phyloP scores from a whole-genome alignment of 2,329 filamentous ascomycete species.

The Leptographium wingfieldii region DNA sequence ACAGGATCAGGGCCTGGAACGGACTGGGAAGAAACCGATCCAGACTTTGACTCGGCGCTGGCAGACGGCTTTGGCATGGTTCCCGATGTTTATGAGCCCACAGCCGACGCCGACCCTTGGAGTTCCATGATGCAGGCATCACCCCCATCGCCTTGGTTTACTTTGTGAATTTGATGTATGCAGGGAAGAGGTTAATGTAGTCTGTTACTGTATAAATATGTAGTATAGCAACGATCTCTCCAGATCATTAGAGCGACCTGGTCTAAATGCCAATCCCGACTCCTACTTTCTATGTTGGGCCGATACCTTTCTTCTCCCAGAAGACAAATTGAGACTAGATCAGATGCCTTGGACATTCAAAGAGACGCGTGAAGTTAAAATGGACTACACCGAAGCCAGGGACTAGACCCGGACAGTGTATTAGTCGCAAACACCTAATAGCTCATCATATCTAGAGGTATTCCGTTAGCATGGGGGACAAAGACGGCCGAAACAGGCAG shows the following conservation, averaged over 20 bases:
- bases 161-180: slow-evolving; percentile 1
- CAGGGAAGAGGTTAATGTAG: background rate
- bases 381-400: background rate
- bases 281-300: background rate
- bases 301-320: background rate
- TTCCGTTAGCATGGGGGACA: background rate
- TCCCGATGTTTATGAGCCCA: background rate
- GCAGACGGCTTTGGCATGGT: background rate
- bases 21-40: background rate
- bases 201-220: background rate
- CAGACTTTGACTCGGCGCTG: background rate
- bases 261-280: background rate
- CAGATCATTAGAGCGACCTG: background rate
- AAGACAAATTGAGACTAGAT: background rate
- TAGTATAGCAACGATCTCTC: background rate
- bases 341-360: background rate
- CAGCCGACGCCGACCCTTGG: slow-evolving; percentile 4
- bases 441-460: slow-evolving; percentile 22
- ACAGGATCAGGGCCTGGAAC: background rate
- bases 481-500: background rate
- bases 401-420: background rate
- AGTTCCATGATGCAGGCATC: slow-evolving; percentile 2
- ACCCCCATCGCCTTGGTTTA: slow-evolving; percentile 4
- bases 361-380: too few species aligned
- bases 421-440: slow-evolving; percentile 10